Conservation (phyloP, 2,329 filamentous ascomycete genomes). For the Pseudocercospora vitis region DNA sequence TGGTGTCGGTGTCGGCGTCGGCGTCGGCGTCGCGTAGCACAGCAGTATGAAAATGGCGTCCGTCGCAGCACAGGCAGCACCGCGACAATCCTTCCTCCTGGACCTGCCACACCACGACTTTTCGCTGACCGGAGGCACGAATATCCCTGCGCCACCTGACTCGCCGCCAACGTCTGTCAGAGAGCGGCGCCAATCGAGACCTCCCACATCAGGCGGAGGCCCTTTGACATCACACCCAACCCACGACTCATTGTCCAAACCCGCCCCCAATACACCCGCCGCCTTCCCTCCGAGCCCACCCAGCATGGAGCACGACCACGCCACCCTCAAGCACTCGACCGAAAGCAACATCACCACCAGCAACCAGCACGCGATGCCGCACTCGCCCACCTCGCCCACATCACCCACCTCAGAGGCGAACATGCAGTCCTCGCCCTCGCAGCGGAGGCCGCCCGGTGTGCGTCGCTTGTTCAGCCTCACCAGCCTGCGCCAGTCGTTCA, state of each 20-base stretch:
- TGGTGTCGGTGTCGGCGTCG: neutral
- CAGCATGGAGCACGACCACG: constrained; percentile 17
- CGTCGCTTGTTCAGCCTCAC: constrained; percentile 37
- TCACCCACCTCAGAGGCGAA: constrained; percentile 18
- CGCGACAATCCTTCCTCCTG: neutral
- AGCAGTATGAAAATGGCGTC: constrained; percentile 1
- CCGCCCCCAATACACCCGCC: constrained; percentile 16
- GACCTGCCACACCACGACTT: constrained; percentile 11
- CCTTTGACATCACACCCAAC: constrained; percentile 39
- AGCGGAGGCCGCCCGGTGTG: constrained; percentile 29
- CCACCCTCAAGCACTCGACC: constrained; percentile 10
- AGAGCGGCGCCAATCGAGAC: constrained; percentile 14
- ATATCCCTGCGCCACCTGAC: constrained; percentile 30
- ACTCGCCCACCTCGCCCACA: constrained; percentile 24
- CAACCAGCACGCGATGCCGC: constrained; percentile 29
- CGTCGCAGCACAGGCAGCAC: neutral
- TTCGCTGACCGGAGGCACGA: constrained; percentile 31
- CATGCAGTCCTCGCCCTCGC: constrained; percentile 15
- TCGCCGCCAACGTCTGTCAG: constrained; percentile 27
- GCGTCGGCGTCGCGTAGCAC: neutral
- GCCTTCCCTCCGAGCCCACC: constrained; percentile 30
- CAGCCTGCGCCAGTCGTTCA: constrained; percentile 39
- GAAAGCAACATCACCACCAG: constrained; percentile 20
- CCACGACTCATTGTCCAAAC: constrained; percentile 25
- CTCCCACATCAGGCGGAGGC: constrained; percentile 35